Evolutionary conservation across 2,329 filamentous ascomycete genomes (phyloP).

Genomic region (Cadophora sp.): DNA sequence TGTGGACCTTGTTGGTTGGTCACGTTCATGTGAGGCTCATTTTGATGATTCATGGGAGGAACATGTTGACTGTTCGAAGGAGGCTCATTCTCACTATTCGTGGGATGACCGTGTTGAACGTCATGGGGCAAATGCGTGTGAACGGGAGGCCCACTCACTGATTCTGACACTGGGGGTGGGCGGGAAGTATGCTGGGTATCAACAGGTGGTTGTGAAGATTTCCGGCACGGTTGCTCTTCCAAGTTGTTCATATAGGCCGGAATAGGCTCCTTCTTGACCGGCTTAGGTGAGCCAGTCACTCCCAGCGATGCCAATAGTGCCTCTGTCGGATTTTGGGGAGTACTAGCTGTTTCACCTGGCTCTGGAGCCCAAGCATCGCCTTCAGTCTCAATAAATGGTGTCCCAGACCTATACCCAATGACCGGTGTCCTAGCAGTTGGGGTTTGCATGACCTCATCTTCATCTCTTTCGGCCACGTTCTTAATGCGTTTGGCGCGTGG

Average conservation of each 20-base stretch:
- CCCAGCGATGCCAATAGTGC: slow-evolving; percentile 46
- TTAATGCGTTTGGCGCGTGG: slow-evolving; percentile 41
- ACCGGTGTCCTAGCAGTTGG: slow-evolving; percentile 29
- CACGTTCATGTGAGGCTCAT: background rate
- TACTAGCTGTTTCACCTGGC: slow-evolving; percentile 40
- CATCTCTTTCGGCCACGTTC: slow-evolving; percentile 16
- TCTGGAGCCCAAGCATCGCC: slow-evolving; percentile 45
- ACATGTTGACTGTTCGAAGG: slow-evolving; percentile 18
- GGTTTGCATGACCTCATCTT: slow-evolving; percentile 20
- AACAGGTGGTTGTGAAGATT: slow-evolving; percentile 22
- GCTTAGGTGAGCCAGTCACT: slow-evolving; percentile 47
- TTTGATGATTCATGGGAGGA: slow-evolving; percentile 11
- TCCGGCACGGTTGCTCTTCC: slow-evolving; percentile 16
- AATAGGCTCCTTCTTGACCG: slow-evolving; percentile 34
- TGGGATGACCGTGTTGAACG: slow-evolving; percentile 2
- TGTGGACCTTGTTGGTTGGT: slow-evolving; percentile 20
- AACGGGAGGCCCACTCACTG: background rate
- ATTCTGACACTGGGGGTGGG: slow-evolving; percentile 6
- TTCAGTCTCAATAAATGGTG: slow-evolving; percentile 35
- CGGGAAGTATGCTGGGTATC: background rate
- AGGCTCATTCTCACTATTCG: slow-evolving; percentile 10
- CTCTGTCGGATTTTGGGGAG: slow-evolving; percentile 40
- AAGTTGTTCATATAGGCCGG: slow-evolving; percentile 25
- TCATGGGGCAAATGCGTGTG: background rate
- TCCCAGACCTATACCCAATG: slow-evolving; percentile 32